phyloP scores from a whole-genome alignment of 495 filamentous ascomycete species.

The Penicillium nucicola region DNA sequence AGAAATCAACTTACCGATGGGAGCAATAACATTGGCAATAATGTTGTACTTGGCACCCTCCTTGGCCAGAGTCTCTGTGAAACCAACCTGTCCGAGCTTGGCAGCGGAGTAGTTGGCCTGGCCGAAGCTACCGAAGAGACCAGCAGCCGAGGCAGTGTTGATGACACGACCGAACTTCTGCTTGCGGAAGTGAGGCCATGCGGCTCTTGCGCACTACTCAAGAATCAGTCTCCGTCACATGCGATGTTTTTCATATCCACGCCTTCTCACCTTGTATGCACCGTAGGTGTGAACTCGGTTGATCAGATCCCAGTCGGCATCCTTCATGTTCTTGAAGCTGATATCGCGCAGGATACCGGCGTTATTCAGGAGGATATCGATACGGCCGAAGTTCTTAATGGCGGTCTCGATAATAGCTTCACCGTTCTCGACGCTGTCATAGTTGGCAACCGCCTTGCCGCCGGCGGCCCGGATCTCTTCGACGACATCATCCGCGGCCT shows the following conservation, averaged over 20 bases:
- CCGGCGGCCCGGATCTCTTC: conserved; percentile 88
- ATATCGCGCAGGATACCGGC: conserved; percentile 95
- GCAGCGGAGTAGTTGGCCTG: conserved; percentile 98
- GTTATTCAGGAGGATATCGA: conserved; percentile 97
- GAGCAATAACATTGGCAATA: conserved; percentile 90
- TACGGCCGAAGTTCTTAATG: conserved; percentile 84
- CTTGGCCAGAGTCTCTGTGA: conserved; percentile 97
- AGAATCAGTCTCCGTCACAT: background rate
- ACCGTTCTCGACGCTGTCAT: conserved; percentile 93
- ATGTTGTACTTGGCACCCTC: conserved; percentile 99
- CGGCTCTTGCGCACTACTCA: conserved; percentile 77
- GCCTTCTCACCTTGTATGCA: conserved; percentile 72
- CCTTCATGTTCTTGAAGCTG: conserved; percentile 99
- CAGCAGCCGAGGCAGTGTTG: conserved; percentile 93
- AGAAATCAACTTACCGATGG: conserved; percentile 56
- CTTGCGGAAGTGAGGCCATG: conserved; percentile 97
- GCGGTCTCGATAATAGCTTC: conserved; percentile 96
- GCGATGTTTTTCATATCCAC: background rate
- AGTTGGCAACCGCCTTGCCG: conserved; percentile 97
- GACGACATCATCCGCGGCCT: conserved; percentile 96
- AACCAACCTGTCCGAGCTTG: conserved; percentile 93
- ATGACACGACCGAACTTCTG: conserved; percentile 97
- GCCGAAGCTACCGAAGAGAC: conserved; percentile 93
- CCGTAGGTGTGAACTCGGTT: conserved; percentile 92
- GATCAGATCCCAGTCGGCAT: conserved; percentile 94